Conservation (phyloP, 2,329 filamentous ascomycete genomes). For the Leptographium wingfieldii region DNA sequence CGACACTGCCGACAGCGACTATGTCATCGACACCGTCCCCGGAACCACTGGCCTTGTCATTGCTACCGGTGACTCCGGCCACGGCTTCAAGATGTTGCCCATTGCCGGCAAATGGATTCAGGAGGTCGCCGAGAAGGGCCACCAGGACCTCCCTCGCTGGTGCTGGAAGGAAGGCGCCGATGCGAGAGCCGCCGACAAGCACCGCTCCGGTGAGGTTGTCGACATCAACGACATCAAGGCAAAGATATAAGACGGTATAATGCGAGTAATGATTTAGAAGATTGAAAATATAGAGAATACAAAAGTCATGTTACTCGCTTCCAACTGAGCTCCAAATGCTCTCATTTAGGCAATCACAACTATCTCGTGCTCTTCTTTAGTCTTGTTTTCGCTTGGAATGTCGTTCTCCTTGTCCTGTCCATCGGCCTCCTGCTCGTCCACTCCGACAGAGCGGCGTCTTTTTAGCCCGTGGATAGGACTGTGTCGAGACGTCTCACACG, state of each 20-base stretch:
- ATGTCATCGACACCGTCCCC: constrained; percentile 46
- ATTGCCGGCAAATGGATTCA: constrained; percentile 43
- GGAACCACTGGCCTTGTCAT: constrained; percentile 34
- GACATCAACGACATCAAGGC: neutral
- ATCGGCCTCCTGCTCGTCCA: neutral
- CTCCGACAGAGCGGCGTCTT: neutral
- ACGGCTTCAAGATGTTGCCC: constrained; percentile 51
- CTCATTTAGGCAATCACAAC: neutral
- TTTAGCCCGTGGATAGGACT: neutral
- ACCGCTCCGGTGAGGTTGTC: neutral
- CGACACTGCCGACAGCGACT: constrained; percentile 48
- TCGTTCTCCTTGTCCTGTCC: neutral
- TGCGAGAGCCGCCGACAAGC: neutral
- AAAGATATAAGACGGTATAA: neutral
- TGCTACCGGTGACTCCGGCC: constrained; percentile 45
- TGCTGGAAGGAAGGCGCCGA: constrained; percentile 31
- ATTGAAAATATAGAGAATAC: neutral
- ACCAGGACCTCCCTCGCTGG: constrained; percentile 35
- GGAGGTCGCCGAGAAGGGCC: constrained; percentile 29
- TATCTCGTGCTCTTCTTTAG: neutral
- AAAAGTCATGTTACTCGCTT: too few relatives aligned
- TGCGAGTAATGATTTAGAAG: neutral
- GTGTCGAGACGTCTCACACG: neutral
- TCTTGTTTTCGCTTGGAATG: neutral
- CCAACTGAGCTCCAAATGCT: too few relatives aligned